Percentiles rank a stretch among this genome's conserved stretches.
Conservation (phyloP, 1,139 yeast genomes). For the Pichia sp. region DNA sequence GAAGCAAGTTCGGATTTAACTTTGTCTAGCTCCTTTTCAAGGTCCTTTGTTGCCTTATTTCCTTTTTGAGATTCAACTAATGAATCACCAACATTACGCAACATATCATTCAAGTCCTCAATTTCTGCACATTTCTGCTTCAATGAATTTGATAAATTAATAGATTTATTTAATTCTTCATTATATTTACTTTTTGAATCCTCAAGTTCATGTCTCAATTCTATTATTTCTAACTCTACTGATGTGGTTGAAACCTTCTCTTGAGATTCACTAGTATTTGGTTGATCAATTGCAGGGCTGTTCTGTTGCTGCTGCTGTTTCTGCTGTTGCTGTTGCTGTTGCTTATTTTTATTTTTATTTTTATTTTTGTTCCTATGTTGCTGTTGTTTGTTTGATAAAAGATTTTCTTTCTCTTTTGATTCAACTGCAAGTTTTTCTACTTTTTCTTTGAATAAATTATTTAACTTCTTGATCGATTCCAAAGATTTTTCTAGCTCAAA, state of each 20-base stretch:
- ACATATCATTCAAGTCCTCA: constrained; percentile 60
- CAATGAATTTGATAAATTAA: constrained; percentile 7
- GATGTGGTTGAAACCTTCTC: neutral
- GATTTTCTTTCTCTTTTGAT: constrained; percentile 1
- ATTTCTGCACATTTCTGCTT: constrained; percentile 43
- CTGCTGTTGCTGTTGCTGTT: constrained; percentile 3
- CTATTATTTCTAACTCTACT: constrained; percentile 18
- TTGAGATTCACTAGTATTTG: neutral
- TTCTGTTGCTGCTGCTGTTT: neutral
- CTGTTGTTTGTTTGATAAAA: constrained; percentile 1
- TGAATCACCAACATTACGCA: constrained; percentile 69
- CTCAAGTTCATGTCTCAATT: constrained; percentile 22
- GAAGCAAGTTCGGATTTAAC: constrained; percentile 19
- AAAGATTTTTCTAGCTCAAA: constrained; percentile 17
- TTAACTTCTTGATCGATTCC: constrained; percentile 19
- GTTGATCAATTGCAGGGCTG: neutral
- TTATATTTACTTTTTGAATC: constrained; percentile 12
- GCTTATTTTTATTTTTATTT: neutral
- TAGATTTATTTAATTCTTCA: constrained; percentile 18
- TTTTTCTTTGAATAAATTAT: constrained; percentile 24
- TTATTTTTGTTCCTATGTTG: constrained; percentile 9
- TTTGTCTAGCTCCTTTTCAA: constrained; percentile 16
- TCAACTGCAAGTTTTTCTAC: constrained; percentile 19
- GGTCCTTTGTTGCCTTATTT: constrained; percentile 14
- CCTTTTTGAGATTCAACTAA: constrained; percentile 44